These are phyloP conservation scores for Fragilaria radians DNA, from an alignment of 108 stramenopile species.

Conservation along the genomic window DNA sequence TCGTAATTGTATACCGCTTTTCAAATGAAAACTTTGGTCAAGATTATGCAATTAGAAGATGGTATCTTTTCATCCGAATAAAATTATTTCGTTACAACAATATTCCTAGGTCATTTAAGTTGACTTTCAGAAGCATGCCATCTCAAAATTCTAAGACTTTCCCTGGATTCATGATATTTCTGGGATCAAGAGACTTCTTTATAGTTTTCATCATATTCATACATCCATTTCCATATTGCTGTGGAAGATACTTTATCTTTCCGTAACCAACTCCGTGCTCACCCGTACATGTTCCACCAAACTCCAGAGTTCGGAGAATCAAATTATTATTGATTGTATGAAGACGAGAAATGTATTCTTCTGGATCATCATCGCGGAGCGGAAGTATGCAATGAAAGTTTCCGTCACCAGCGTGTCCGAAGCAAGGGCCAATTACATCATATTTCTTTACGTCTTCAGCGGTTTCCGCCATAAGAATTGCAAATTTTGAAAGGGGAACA, in stretches of 20 bases:
- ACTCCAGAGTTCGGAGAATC: constrained; percentile 49
- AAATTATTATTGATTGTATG: constrained; percentile 56
- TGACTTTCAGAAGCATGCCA: no score
- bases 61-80: no score
- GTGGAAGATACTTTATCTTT: constrained; percentile 74
- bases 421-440: constrained; percentile 78
- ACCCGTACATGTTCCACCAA: constrained; percentile 95
- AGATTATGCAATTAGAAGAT: no score
- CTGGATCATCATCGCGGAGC: constrained; percentile 50
- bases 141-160: constrained; percentile 51
- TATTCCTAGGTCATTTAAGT: no score
- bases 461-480: constrained; percentile 70
- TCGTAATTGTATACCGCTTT: no score
- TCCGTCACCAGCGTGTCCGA: constrained; percentile 97
- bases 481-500: constrained; percentile 87
- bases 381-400: constrained; percentile 94
- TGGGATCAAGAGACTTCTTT: constrained; percentile 87
- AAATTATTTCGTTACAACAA: no score
- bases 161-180: constrained; percentile 90
- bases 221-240: constrained; percentile 79
- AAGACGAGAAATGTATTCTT: constrained; percentile 59
- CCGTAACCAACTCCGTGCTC: constrained; percentile 96
- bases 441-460: constrained; percentile 49
- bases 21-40: no score
- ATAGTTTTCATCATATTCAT: constrained; percentile 77